Base-by-base conservation (phyloP, 2,329 filamentous ascomycete genomes). In the Aspergillus eucalypticola region DNA sequence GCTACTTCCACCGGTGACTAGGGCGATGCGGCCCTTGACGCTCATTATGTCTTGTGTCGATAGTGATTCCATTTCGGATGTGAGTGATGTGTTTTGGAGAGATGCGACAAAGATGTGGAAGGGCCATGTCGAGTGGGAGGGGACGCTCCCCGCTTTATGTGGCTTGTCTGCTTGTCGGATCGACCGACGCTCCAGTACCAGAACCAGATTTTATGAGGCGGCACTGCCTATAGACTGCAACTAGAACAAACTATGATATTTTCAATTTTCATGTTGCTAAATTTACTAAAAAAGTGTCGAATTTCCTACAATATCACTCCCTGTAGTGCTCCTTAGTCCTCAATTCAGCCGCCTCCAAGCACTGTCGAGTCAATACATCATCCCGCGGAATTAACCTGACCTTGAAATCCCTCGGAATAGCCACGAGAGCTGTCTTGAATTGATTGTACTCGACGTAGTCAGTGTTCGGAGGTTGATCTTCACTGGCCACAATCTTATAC, bases 381-480 rank as follows among this genome's bases (percentile, higher is more conserved):
- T 84, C 82, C 49, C 84, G 75, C 0, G 83, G 82, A 15, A 85
- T 74, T n/a, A 87, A 70, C 66, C 76, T 82, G 5, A 86, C 80
- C 66, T 84, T 85, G 69, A 87, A 87, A 48, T 85, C 80, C 48
- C 80, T 72, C 1, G 85, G 85, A 54, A 87, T 86, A 0, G 85
- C 85, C 11, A 87, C 84, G 35, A 87, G 65, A 0, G 84, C 84
- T 1, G 80, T 82, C 72, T 87, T 86, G 65, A 86, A 81, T 66
- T 83, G 79, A 64, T 87, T 87, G 65, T 87, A 87, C 5, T 87
- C 84, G 4, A 87, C 81, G 62, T 87, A 87, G 67, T 87, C 84
- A 0, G 84, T 86, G 63, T 86, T 87, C 0, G 84, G 85, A 0
- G 84, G 84, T 46, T 80, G 73, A 0, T 69, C 81, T 75, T 83